Evolutionary conservation across 768 basidiomycete genomes (phyloP), one percentile per base, ranked within the genome.

Genomic region (Trametes sanguinea): DNA sequence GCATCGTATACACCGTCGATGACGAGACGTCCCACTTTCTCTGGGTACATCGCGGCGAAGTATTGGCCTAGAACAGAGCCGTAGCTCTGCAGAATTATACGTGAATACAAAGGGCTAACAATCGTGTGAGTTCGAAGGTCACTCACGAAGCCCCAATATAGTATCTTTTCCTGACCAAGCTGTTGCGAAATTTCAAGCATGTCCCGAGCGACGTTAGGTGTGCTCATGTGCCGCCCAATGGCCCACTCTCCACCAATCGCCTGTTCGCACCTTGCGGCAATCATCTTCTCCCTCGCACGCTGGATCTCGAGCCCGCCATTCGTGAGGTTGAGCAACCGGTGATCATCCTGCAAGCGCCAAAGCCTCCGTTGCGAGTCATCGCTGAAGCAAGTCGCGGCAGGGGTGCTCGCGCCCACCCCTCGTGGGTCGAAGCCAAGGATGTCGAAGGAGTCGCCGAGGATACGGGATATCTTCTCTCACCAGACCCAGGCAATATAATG

Each of bases 41-140:
- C 68, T 9, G 74, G 74, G 63, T 71, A 75, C 67, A 74, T 73
- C 1, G 74, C 65, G 3, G 73, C 58, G 56, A 68, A 75, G 54
- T 67, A 64, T 46, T 67, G 66, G 9, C 73, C 72, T 14, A 55
- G 57, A 22, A 64, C 17, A 14, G 64, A 61, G 2, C 62, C 62
- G 44, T 67, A 67, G 51, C 66, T 67, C 66, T 67, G 44, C 9
- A 46, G 6, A 37, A 30, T 2, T 45, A 11, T 9, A 13, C 13
- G 14, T 10, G 22, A 2, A 14, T 7, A 5, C 13, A 16, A 45
- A 27, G 22, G 10, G 45, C 45, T 17, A 7, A 6, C 7, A 5
- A 46, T 22, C 10, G 13, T 4, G 13, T 1, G 16, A 14, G 3
- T 4, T 22, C 22, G 6, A 37, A 37, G 11, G 35, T 37, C 11